A percentile compares a stretch with the other conserved stretches of the same genome.
Conservation (phyloP, 331 rosid species). For the Rosa hybrid region DNA sequence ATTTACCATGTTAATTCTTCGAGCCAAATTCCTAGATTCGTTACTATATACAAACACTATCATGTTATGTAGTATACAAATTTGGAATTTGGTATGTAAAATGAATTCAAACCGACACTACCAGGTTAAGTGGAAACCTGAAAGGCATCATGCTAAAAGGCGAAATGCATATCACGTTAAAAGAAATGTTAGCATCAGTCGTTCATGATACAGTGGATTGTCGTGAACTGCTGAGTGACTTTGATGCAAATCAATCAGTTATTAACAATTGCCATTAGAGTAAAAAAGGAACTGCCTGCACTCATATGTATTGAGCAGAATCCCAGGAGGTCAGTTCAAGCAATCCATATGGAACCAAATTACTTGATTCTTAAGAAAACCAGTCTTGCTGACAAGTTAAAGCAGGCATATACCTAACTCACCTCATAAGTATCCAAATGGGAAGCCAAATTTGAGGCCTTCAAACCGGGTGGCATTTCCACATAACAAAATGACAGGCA, state of each 20-base stretch:
- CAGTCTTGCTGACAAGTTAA: conserved; percentile 15
- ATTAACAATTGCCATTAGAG: neutral
- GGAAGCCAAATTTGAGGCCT: conserved; percentile 7
- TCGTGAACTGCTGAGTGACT: neutral
- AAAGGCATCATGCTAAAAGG: neutral
- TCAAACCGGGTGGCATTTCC: neutral
- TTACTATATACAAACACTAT: no score
- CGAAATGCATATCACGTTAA: neutral
- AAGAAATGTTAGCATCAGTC: neutral
- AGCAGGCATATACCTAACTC: conserved; percentile 8
- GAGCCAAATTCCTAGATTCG: no score
- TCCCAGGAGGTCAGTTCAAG: neutral
- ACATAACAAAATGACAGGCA: neutral
- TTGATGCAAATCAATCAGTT: neutral
- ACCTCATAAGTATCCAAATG: neutral
- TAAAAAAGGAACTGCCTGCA: neutral
- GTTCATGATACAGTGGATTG: neutral
- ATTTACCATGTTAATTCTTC: no score
- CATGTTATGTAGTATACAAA: neutral
- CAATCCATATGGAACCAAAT: conserved; percentile 1
- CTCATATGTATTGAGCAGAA: neutral
- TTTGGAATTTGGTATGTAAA: neutral
- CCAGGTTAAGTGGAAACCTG: neutral
- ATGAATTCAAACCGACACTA: neutral
- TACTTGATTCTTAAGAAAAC: neutral